Evolutionary conservation across 2,329 filamentous ascomycete genomes (phyloP).

Genomic region (Botrytis galanthina): DNA sequence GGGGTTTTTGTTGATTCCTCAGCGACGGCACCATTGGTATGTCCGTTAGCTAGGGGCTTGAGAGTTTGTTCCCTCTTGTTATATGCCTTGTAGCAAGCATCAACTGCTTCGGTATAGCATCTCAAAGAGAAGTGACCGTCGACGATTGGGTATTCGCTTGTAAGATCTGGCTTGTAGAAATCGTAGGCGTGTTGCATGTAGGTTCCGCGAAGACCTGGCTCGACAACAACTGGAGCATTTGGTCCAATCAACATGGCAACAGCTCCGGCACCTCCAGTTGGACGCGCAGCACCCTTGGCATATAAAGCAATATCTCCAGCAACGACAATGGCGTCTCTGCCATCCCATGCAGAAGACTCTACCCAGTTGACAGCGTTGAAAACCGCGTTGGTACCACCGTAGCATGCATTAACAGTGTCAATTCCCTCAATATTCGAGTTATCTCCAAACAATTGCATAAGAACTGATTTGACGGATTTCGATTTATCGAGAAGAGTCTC

Average conservation of each 20-base stretch:
- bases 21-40: conserved; percentile 49
- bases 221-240: conserved; percentile 71
- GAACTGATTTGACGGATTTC: conserved; percentile 84
- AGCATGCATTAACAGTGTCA: conserved; percentile 82
- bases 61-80: conserved; percentile 67
- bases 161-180: conserved; percentile 87
- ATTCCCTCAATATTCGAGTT: conserved; percentile 84
- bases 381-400: conserved; percentile 79
- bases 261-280: conserved; percentile 75
- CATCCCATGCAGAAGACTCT: conserved; percentile 84
- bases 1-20: conserved; percentile 51
- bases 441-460: conserved; percentile 82
- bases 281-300: conserved; percentile 77
- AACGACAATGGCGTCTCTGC: conserved; percentile 75
- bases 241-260: conserved; percentile 79
- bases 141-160: conserved; percentile 83
- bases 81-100: conserved; percentile 79
- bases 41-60: conserved; percentile 50
- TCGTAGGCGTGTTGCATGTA: conserved; percentile 85
- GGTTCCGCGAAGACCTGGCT: conserved; percentile 74
- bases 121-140: conserved; percentile 80
- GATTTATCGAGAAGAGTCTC: conserved; percentile 87
- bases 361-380: conserved; percentile 85
- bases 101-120: conserved; percentile 79
- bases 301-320: conserved; percentile 83